Conservation (phyloP, 2,329 filamentous ascomycete genomes). For the Colletotrichum sp. region DNA sequence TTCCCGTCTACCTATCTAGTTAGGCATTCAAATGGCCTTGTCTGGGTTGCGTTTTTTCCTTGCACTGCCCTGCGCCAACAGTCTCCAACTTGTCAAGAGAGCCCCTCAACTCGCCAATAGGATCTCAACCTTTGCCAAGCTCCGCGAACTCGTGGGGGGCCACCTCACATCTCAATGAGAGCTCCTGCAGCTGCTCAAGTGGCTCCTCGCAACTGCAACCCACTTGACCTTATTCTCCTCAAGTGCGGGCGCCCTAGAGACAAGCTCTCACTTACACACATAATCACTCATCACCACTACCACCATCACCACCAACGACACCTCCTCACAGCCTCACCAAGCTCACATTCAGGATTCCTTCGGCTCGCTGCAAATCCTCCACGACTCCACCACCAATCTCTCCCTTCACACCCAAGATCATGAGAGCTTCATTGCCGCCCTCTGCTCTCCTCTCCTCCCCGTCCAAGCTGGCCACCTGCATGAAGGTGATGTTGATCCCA, state of each 20-base stretch:
- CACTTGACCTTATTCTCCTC: background rate
- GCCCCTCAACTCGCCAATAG: background rate
- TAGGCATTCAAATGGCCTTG: background rate
- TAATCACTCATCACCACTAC: background rate
- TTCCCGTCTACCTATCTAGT: background rate
- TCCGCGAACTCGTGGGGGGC: constrained; percentile 14
- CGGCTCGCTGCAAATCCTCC: constrained; percentile 49
- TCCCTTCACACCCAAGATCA: constrained; percentile 79
- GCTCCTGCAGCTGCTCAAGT: background rate
- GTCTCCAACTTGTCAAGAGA: background rate
- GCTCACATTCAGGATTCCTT: constrained; percentile 62
- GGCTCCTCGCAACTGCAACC: background rate
- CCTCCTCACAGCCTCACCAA: constrained; percentile 47
- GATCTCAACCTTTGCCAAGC: background rate
- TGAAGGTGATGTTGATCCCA: constrained; percentile 80
- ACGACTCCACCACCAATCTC: constrained; percentile 63
- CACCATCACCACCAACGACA: background rate
- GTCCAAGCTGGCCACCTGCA: constrained; percentile 71
- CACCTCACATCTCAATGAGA: background rate
- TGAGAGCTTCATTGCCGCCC: constrained; percentile 71
- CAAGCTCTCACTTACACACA: background rate
- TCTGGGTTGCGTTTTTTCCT: background rate
- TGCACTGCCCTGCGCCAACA: background rate
- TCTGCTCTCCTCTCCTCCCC: constrained; percentile 31
- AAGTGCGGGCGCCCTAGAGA: background rate